Conservation (phyloP, 257 asterid species). For the Catharanthus roseus region DNA sequence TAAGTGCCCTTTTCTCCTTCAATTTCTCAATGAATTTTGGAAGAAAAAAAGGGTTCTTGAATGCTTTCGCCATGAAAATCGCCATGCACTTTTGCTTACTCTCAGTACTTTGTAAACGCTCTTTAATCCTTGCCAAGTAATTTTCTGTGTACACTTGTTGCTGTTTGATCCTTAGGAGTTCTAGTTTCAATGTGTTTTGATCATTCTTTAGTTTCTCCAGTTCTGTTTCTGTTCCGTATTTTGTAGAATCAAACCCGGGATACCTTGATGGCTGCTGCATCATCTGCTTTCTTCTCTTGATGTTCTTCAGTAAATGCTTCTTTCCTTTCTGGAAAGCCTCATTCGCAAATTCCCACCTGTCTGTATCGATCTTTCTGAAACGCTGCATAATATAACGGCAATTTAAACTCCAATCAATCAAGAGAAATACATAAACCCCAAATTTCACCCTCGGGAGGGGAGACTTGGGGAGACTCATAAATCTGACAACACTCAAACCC, state of each 20-base stretch:
- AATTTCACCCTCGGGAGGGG: no score
- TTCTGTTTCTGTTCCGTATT: constrained; percentile 34
- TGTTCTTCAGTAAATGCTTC: constrained; percentile 68
- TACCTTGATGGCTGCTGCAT: constrained; percentile 23
- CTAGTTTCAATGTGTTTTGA: constrained; percentile 33
- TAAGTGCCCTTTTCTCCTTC: constrained; percentile 21
- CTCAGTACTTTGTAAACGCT: constrained; percentile 44
- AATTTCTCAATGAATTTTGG: constrained; percentile 34
- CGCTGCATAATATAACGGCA: constrained; percentile 34
- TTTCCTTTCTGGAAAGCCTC: constrained; percentile 63
- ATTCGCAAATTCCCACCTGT: constrained; percentile 86
- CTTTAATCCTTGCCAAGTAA: constrained; percentile 36
- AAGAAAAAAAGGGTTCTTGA: constrained; percentile 45
- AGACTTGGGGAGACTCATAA: no score
- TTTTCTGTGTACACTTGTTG: constrained; percentile 46
- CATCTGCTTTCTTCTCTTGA: constrained; percentile 62
- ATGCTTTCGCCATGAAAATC: constrained; percentile 38
- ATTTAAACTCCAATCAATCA: constrained; percentile 1
- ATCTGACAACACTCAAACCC: no score
- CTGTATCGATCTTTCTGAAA: constrained; percentile 81
- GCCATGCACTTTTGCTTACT: constrained; percentile 45
- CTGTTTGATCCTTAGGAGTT: constrained; percentile 49
- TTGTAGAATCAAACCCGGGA: constrained; percentile 31
- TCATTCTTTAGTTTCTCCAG: constrained; percentile 46
- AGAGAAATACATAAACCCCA: background rate